Percentiles rank a stretch among this genome's conserved stretches.
These are phyloP conservation scores for Leishmania mexicana DNA, from an alignment of 208 protist species.

Conservation along the genomic window DNA sequence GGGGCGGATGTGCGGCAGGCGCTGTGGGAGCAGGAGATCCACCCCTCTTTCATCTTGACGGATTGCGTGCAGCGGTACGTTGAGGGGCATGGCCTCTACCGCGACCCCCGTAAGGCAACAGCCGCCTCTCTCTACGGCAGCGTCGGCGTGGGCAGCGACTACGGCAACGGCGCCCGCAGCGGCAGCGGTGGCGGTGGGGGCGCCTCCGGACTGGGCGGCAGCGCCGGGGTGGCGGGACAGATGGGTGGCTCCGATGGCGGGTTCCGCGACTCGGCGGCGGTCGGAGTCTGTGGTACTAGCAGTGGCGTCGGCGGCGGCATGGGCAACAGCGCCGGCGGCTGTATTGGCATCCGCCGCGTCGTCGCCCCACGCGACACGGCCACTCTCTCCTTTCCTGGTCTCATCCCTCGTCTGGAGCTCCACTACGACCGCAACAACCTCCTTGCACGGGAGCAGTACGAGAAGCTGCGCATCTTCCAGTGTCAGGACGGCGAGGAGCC, in stretches of 20 bases:
- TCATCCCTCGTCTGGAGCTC: constrained; percentile 84
- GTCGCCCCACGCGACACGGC: constrained; percentile 43
- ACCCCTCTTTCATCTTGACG: constrained; percentile 60
- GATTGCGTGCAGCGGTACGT: constrained; percentile 83
- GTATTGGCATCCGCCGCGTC: constrained; percentile 9
- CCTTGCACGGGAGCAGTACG: constrained; percentile 81
- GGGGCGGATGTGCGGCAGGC: constrained; percentile 86
- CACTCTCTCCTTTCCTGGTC: constrained; percentile 61
- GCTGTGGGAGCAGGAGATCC: constrained; percentile 81
- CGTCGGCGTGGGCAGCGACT: constrained; percentile 24
- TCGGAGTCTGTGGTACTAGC: background rate
- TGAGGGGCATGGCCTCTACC: constrained; percentile 80
- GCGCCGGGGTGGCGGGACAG: constrained; percentile 5
- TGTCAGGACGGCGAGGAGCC: constrained; percentile 66
- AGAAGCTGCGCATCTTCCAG: constrained; percentile 81
- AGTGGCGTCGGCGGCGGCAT: constrained; percentile 7
- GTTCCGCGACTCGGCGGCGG: constrained; percentile 17
- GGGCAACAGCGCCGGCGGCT: background rate
- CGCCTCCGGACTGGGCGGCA: constrained; percentile 4
- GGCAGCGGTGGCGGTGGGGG: constrained; percentile 10
- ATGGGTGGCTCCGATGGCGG: constrained; percentile 8
- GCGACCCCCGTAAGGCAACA: constrained; percentile 71
- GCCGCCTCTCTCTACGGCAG: constrained; percentile 34
- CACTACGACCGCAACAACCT: constrained; percentile 88
- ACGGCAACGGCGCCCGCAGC: constrained; percentile 11